These are phyloP conservation scores for Colletotrichum australisinense DNA, from an alignment of 2,329 filamentous ascomycete genomes.

Conservation along the genomic window DNA sequence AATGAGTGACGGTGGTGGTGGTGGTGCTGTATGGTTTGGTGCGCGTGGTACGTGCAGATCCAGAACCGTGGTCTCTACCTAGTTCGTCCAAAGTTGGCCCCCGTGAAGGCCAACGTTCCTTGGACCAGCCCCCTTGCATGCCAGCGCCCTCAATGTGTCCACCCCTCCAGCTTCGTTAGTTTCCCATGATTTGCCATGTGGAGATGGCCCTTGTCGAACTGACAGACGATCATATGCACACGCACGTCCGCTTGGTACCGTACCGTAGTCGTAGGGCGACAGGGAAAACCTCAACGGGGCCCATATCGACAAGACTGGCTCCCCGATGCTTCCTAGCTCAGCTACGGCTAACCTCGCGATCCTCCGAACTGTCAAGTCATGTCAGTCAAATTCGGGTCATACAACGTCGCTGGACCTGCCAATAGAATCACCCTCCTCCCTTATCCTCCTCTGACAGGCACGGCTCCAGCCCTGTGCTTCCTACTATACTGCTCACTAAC, in stretches of 20 bases:
- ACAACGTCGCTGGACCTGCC: conserved; percentile 11
- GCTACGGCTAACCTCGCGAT: background rate
- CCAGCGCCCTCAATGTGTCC: conserved; percentile 15
- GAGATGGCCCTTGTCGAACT: conserved; percentile 12
- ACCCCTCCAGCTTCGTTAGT: conserved; percentile 20
- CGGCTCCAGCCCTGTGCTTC: conserved; percentile 9
- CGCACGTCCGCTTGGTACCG: background rate
- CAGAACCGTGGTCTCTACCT: conserved; percentile 1
- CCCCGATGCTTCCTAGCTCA: background rate
- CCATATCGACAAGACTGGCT: background rate
- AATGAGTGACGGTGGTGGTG: background rate
- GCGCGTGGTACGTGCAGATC: conserved; percentile 1
- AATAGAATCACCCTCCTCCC: conserved; percentile 28
- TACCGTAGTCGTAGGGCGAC: conserved; percentile 13
- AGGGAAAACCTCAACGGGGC: conserved; percentile 10
- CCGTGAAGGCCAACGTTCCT: conserved; percentile 27
- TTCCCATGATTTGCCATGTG: conserved; percentile 27
- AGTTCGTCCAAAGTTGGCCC: conserved; percentile 5
- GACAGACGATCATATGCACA: conserved; percentile 10
- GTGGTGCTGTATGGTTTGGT: background rate
- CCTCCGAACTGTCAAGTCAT: conserved; percentile 18
- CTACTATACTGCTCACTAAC: background rate
- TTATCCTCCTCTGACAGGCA: background rate
- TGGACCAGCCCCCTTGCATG: conserved; percentile 30
- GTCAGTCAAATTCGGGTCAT: conserved; percentile 2